Base-by-base conservation (phyloP, 2,329 filamentous ascomycete species). In the Aciculosporium take region DNA sequence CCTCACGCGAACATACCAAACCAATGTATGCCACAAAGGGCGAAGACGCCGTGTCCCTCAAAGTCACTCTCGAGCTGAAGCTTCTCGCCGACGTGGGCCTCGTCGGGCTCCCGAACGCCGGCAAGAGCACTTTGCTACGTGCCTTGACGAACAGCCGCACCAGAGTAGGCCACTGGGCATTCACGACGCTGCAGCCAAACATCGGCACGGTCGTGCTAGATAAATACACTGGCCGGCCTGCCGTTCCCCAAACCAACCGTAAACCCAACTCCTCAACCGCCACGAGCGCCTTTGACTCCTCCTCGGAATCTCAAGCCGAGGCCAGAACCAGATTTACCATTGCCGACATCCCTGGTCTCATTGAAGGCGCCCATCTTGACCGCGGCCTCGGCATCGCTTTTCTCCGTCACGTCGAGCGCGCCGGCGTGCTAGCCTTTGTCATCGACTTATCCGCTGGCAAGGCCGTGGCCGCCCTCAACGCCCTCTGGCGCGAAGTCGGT, bases 151-250 rank as follows among this genome's bases (percentile, higher is more conserved):
- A 88, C 58, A 93, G 84, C 57, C 81, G 87, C 45, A 85, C 91
- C 2, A 76, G 91, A 30, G 79, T 98, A 24, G 91, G 91, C 31
- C 80, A 84, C 57, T 98, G 91, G 91, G 89, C 87, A 8, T 98
- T 98, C 59, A 98, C 91, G 3, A 98, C 91, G 0, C 69, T 98
- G 7, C 81, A 88, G 51, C 91, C 91, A 3, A 95, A 94, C 51
- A 93, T 98, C 41, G 91, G 91, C 39, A 98, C 91, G 1, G 86
- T 98, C 6, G 81, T 96, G 12, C 73, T 98, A 9, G 91, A 98
- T 59, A 76, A 88, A 56, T 76, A 91, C 64, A 79, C 78, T 44
- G 86, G 88, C 2, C 76, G 84, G 0, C 85, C 87, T 1, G 42
- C 64, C 5, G 59, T 72, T 12, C 24, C 17, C 15, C 35, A 36